Conservation (phyloP, 2,329 filamentous ascomycete genomes). For the Aureobasidium sp. region DNA sequence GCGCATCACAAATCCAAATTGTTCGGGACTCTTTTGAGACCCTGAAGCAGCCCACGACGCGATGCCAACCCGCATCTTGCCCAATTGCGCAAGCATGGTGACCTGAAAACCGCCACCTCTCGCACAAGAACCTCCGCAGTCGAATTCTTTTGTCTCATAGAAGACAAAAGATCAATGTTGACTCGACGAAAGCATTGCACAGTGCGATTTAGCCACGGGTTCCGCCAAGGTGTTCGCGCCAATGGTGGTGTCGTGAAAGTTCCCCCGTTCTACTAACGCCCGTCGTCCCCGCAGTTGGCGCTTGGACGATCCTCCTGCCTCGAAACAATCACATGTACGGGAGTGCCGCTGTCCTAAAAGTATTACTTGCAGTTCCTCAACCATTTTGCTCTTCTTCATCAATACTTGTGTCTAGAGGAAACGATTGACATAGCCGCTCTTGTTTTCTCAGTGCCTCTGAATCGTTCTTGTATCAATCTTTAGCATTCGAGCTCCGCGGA, state of each 20-base stretch:
- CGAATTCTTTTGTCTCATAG: not conserved
- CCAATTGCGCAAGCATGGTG: constrained; percentile 1
- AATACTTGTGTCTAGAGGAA: not conserved
- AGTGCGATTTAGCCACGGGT: not conserved
- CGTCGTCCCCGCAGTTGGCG: constrained; percentile 2
- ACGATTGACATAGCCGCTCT: not conserved
- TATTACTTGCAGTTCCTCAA: constrained; percentile 8
- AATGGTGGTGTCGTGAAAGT: not conserved
- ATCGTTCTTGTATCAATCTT: not conserved
- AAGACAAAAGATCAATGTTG: not conserved
- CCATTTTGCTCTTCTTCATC: not conserved
- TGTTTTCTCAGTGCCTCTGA: not conserved
- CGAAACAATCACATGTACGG: constrained; percentile 4
- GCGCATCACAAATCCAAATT: constrained; percentile 4
- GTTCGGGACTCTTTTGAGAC: constrained; percentile 5
- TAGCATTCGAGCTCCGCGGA: not conserved
- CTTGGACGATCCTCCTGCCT: constrained; percentile 4
- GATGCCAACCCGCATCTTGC: not conserved
- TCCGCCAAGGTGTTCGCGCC: constrained; percentile 1
- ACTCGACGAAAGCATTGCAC: not conserved
- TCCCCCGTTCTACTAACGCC: not conserved
- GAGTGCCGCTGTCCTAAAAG: constrained; percentile 4
- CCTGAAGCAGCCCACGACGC: constrained; percentile 1
- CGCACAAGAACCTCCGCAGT: not conserved
- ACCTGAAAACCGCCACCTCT: not conserved